Conservation (phyloP, 768 basidiomycete species). For the Tephrocybe sp. region DNA sequence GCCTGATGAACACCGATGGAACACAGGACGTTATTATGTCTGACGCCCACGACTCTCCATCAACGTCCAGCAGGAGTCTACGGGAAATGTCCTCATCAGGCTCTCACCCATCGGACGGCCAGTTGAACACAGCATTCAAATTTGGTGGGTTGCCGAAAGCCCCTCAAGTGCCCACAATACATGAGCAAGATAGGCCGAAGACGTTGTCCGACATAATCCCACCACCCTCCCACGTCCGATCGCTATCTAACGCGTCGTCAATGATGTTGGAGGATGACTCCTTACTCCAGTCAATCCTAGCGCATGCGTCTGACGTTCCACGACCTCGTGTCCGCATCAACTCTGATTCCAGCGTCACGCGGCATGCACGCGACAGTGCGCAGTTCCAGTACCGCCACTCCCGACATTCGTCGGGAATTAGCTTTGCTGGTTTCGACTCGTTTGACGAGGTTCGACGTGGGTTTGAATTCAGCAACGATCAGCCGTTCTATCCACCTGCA, state of each 20-base stretch:
- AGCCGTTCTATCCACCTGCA: slow-evolving; percentile 61
- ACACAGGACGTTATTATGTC: slow-evolving; percentile 19
- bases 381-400: slow-evolving; percentile 31
- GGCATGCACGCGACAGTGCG: slow-evolving; percentile 21
- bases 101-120: slow-evolving; percentile 58
- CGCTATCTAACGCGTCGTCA: slow-evolving; percentile 47
- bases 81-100: slow-evolving; percentile 30
- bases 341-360: slow-evolving; percentile 45
- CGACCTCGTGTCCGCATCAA: slow-evolving; percentile 34
- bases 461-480: slow-evolving; percentile 67
- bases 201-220: slow-evolving; percentile 80
- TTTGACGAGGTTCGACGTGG: slow-evolving; percentile 80
- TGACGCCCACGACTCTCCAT: slow-evolving; percentile 7
- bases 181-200: slow-evolving; percentile 34
- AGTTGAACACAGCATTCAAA: slow-evolving; percentile 70
- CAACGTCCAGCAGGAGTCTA: slow-evolving; percentile 12
- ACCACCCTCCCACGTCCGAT: slow-evolving; percentile 50
- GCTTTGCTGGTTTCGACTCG: slow-evolving; percentile 72
- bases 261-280: slow-evolving; percentile 49
- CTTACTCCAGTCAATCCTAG: slow-evolving; percentile 55
- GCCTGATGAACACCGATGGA: slow-evolving; percentile 34
- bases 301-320: slow-evolving; percentile 41
- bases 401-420: slow-evolving; percentile 51
- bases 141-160: slow-evolving; percentile 58
- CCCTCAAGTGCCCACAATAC: slow-evolving; percentile 18